A percentile compares a stretch with the other conserved stretches of the same genome.
phyloP scores from a whole-genome alignment of 1,139 yeast genomes.

The Debaryomyces fabryi region DNA sequence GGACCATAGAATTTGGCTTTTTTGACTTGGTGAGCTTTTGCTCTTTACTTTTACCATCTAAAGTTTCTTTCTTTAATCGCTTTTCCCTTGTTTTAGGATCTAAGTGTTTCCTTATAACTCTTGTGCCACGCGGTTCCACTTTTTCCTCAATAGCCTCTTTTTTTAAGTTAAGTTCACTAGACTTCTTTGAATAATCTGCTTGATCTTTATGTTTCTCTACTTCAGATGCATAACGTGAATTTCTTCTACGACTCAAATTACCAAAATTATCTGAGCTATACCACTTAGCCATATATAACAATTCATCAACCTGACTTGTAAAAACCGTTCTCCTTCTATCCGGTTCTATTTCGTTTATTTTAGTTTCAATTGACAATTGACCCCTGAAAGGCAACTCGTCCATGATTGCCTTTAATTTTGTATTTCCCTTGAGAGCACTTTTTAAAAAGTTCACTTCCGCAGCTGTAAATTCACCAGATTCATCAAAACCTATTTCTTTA shows the following conservation, averaged over 20 bases:
- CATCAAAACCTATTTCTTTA: constrained; percentile 8
- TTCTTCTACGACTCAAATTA: constrained; percentile 15
- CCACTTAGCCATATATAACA: constrained; percentile 45
- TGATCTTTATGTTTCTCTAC: not conserved
- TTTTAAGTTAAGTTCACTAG: not conserved
- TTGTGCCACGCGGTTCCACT: not conserved
- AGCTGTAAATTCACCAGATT: constrained; percentile 14
- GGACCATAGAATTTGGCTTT: constrained; percentile 2
- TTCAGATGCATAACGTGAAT: constrained; percentile 14
- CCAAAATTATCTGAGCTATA: constrained; percentile 23
- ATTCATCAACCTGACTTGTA: constrained; percentile 31
- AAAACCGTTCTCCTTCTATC: constrained; percentile 28
- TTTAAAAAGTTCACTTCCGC: constrained; percentile 19
- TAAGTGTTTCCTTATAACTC: too few relatives aligned
- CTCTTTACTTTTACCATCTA: not conserved
- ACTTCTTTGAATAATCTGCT: not conserved
- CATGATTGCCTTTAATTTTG: constrained; percentile 13
- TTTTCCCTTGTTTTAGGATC: not conserved
- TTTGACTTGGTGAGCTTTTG: constrained; percentile 6
- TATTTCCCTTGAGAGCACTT: constrained; percentile 9
- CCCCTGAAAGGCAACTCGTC: constrained; percentile 18
- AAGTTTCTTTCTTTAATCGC: not conserved
- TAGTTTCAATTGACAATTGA: constrained; percentile 17
- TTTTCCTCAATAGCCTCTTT: not conserved
- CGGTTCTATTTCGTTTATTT: constrained; percentile 22